A percentile compares a stretch with the other conserved stretches of the same genome.
These are phyloP conservation scores for Suhomyces chickasaworum DNA, from an alignment of 1,139 yeast genomes.

Conservation along the genomic window DNA sequence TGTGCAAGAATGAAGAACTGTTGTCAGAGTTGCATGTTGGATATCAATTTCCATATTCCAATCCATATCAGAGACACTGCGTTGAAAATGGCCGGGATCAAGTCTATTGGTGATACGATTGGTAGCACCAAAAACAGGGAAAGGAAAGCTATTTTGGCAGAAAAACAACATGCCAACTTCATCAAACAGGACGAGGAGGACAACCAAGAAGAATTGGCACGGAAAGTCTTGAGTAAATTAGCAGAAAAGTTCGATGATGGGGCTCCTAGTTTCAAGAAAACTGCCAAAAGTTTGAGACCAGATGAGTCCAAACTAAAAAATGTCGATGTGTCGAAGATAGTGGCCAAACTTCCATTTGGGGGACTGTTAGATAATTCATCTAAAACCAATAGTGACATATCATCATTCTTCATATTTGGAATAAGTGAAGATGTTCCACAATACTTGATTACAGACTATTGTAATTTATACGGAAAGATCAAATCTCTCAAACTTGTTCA, in stretches of 20 bases:
- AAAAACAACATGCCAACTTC: constrained; percentile 33
- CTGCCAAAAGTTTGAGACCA: constrained; percentile 7
- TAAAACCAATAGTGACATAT: constrained; percentile 41
- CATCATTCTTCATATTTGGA: constrained; percentile 74
- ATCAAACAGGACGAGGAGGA: constrained; percentile 20
- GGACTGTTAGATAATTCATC: constrained; percentile 52
- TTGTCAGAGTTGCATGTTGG: constrained; percentile 87
- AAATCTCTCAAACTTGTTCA: constrained; percentile 57
- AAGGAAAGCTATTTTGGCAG: constrained; percentile 46
- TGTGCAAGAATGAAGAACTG: constrained; percentile 81
- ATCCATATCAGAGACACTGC: constrained; percentile 80
- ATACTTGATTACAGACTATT: constrained; percentile 53
- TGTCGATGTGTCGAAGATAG: constrained; percentile 50
- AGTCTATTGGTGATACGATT: constrained; percentile 11
- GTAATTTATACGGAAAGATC: constrained; percentile 47
- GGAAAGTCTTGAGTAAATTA: constrained; percentile 39
- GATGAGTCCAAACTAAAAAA: constrained; percentile 28
- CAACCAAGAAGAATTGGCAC: constrained; percentile 31
- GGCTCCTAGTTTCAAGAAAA: constrained; percentile 12
- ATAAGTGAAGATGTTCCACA: constrained; percentile 68
- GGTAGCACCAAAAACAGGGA: constrained; percentile 34
- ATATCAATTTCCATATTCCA: constrained; percentile 78
- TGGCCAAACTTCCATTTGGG: constrained; percentile 61
- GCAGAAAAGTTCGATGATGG: constrained; percentile 38
- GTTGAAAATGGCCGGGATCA: constrained; percentile 66